Base-by-base conservation (phyloP, 1,284 basidiomycete genomes). In the Sanguinoderma infundibulare region DNA sequence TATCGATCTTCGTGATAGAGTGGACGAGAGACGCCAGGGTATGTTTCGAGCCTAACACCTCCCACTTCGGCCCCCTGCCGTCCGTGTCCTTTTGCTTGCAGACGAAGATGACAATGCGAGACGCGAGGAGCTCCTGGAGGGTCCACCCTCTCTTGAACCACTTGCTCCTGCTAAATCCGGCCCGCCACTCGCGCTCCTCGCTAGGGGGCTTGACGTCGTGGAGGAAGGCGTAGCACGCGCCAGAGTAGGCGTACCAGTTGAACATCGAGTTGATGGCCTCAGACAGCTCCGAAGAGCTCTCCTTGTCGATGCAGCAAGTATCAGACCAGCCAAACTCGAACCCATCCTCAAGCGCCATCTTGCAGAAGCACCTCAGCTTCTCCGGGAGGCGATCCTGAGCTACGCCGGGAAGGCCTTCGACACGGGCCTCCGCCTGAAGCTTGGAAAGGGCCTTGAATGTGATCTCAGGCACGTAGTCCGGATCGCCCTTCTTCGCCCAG, bases 211-310 rank as follows among this genome's bases (percentile, higher is more conserved):
- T 38, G 28, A 66, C 59, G 38, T 66, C 64, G 34, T 35, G 35
- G 24, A 66, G 64, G 26, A 46, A 57, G 14, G 57, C 64, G 22
- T 51, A 66, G 54, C 64, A 66, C 28, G 61, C 62, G 10, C 56
- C 40, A 3, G 64, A 59, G 15, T 54, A 46, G 5, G 47, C 55
- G 35, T 66, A 66, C 61, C 61, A 61, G 24, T 49, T 10, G 59
- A 54, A 63, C 59, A 66, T 63, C 24, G 64, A 66, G 57, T 66
- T 66, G 52, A 63, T 36, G 1, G 64, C 61, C 24, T 66, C 64
- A 5, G 61, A 62, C 4, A 66, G 59, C 39, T 66, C 64, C 9
- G 64, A 53, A 36, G 56, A 60, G 30, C 60, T 65, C 32, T 26
- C 47, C 59, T 63, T 63, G 59, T 66, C 61, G 30, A 66, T 66